Evolutionary conservation across 306 rosid species (phyloP).

Genomic region (Acacia crassicarpa): DNA sequence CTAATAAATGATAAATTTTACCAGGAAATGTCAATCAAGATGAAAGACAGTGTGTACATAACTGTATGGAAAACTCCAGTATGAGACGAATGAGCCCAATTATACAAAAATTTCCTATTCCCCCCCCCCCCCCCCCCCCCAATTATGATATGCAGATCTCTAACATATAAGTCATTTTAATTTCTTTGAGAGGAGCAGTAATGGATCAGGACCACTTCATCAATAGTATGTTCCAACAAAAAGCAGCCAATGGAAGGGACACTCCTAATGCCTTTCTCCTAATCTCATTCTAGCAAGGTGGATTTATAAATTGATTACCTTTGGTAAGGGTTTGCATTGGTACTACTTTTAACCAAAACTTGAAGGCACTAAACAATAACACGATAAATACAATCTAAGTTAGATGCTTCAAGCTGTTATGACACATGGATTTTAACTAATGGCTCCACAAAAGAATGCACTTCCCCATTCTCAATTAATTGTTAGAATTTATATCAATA

Average conservation of each 20-base stretch:
- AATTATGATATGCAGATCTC: background rate
- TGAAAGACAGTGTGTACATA: background rate
- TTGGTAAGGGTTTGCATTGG: background rate
- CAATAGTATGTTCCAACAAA: background rate
- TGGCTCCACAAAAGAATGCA: background rate
- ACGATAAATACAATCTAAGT: background rate
- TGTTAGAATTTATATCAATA: background rate
- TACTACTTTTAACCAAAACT: background rate
- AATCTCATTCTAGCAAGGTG: background rate
- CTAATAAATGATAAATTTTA: background rate
- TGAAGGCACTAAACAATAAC: background rate
- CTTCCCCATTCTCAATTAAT: constrained; percentile 5
- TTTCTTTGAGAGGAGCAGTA: background rate
- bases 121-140: too few relatives aligned
- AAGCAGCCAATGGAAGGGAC: background rate
- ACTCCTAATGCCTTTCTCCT: background rate
- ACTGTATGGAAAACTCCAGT: background rate
- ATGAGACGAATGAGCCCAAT: background rate
- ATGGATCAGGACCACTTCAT: background rate
- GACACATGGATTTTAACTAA: background rate
- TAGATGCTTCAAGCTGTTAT: background rate
- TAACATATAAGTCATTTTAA: background rate
- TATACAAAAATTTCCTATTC: background rate
- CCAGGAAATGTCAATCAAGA: background rate
- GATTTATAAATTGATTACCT: background rate